Percentiles rank a stretch among this genome's conserved stretches.
Evolutionary conservation across 331 rosid genomes (phyloP).

Genomic region (Cydonia oblonga): DNA sequence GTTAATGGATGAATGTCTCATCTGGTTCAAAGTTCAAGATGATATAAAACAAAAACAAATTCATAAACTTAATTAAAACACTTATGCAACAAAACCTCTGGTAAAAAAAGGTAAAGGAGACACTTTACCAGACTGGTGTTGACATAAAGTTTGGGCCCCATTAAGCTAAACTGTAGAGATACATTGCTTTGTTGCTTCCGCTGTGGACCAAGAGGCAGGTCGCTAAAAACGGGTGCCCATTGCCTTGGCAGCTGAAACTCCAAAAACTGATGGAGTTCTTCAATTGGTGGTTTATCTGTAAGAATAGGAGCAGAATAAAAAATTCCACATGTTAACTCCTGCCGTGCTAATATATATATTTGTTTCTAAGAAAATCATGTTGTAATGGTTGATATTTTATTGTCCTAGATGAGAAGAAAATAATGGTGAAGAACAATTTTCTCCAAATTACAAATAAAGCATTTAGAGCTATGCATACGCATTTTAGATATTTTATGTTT

Average conservation of each 20-base stretch:
- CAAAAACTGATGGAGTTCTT: constrained; percentile 95
- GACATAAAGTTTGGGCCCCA: constrained; percentile 88
- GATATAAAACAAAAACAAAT: background rate
- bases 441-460: background rate
- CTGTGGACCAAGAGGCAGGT: constrained; percentile 98
- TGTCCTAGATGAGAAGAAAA: no score
- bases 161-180: constrained; percentile 87
- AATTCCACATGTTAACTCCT: background rate
- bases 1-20: background rate
- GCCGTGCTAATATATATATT: background rate
- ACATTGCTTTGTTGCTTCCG: constrained; percentile 59
- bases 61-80: background rate
- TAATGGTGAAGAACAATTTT: no score
- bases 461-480: background rate
- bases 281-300: constrained; percentile 89
- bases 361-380: no score
- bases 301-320: constrained; percentile 11
- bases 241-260: constrained; percentile 97
- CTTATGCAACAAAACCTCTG: background rate
- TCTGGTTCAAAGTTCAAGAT: background rate
- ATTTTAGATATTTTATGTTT: background rate
- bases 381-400: no score
- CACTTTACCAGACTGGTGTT: constrained; percentile 60
- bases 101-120: background rate
- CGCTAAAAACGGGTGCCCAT: constrained; percentile 98